Base-by-base conservation (phyloP, 2,329 filamentous ascomycete genomes). In the Cryoendolithus antarcticus region DNA sequence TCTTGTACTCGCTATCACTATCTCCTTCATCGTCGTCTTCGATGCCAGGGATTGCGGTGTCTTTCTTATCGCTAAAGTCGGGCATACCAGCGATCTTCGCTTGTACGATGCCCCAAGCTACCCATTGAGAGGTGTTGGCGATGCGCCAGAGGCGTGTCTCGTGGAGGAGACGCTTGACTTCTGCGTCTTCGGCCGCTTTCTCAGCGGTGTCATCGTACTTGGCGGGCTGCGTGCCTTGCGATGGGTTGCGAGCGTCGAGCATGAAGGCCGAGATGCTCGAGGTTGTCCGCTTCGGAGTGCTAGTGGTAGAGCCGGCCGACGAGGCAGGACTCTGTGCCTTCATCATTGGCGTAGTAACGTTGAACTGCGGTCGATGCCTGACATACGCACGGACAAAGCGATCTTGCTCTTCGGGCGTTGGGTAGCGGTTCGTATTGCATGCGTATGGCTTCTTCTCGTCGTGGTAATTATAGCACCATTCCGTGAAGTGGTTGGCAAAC, bases 381-480 rank as follows among this genome's bases (percentile, higher is more conserved):
- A 96, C 73, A 53, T 98, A 98, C 6, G 86, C 80, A 37, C 78
- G 75, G 52, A 98, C 71, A 61, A 95, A 95, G 29, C 82, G 81
- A 44, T 74, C 72, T 57, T 95, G 89, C 59, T 95, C 81, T 40
- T 88, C 82, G 0, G 70, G 63, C 0, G 70, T 85, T 0, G 91
- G 91, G 61, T 94, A 98, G 38, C 65, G 62, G 38, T 66, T 64
- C 4, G 73, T 73, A 52, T 80, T 77, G 68, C 84, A 89, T 21
- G 69, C 74, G 44, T 59, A 60, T 0, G 85, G 67, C 27, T 63
- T 64, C 21, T 67, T 64, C 3, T 75, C 62, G 56, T 91, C 79
- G 57, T 95, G 88, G 62, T 98, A 98, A 62, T 98, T 89, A 69
- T 96, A 96, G 51, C 85, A 83, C 91, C 91, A 98, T 63, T 98